Evolutionary conservation across 1,139 yeast species (phyloP), one percentile per base, ranked within the genome.

Genomic region (Kodamaea sp.): DNA sequence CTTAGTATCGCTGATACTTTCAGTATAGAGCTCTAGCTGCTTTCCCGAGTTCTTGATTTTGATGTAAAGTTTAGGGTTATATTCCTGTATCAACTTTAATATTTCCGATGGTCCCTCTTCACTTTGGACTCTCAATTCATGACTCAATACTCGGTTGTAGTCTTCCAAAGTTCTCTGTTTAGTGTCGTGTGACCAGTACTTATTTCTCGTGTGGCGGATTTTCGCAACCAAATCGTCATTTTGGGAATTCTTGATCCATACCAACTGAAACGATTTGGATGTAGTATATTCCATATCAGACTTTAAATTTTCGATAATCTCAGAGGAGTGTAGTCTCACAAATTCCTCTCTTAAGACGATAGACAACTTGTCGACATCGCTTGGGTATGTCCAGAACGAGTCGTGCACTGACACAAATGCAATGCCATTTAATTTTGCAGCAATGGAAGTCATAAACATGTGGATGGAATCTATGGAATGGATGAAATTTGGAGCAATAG

Each of bases 391-490:
- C 76, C 76, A 70, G 41, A 57, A 70, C 8, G 73, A 66, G 44
- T 70, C 76, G 44, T 70, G 76, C 3, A 70, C 71, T 0, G 73
- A 58, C 1, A 58, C 68, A 50, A 70, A 68, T 6, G 60, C 47
- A 10, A 67, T 43, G 0, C 42, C 41, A 2, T 36, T 31, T 4
- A 39, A 24, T 11, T 40, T 27, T 3, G 65, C 59, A 3, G 51
- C 56, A 16, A 55, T 34, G 22, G 66, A 55, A 0, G 74, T 66
- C 63, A 68, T 58, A 22, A 57, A 43, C 59, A 70, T 54, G 43
- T 70, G 76, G 1, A 60, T 50, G 0, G 75, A 61, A 41, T 70
- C 76, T 10, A 70, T 39, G 4, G 74, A 68, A 44, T 70, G 76
- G 31, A 70, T 64, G 41, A 63, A 70, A 40, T 70, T 70, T 2